Base-by-base conservation (phyloP, 169 alveolate species). In the Pseudocohnilembus persalinus region DNA sequence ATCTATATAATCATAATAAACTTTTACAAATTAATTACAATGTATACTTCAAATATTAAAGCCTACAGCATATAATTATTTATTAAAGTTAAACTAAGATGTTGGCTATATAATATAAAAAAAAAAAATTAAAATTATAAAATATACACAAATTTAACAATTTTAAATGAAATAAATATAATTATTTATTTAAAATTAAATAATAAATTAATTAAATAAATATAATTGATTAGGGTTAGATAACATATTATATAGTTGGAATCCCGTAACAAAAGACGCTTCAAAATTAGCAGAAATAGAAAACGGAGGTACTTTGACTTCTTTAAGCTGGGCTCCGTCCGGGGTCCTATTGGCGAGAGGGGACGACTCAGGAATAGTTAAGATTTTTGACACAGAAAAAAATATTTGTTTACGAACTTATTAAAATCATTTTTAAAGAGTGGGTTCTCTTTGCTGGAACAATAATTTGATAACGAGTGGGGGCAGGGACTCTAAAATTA, bases 281-380 rank as follows among this genome's bases (percentile, higher is more conserved):
- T 49, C 26, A 4, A 49, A 49, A 49, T 49, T 49, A 49, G 68
- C 68, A 11, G 68, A 49, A 20, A 11, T 49, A 49, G 68, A 49
- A 49, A 49, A 49, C 20, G n/a, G 83, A 27, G 83, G 85, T 73
- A 31, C 78, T 30, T 85, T 89, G 32, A 86, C 93, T 29, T 74
- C 91, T 29, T 76, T 92, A 0, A 77, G 87, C 28, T 92, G 93
- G 94, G 89, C 88, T 64, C 74, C 49, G 25, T 79, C 86, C 32
- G 96, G 96, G 30, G 33, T 80, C 4, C 93, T 90, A 30, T 73
- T 95, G 29, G 93, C 94, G 26, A 73, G 92, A 6, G 97, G 97
- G 4, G 86, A 90, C 72, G 86, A 84, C 33, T 83, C 79, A 68
- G 97, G 97, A 74, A 85, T 81, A 24, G 90, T 91, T 0, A 85